These are phyloP conservation scores for Seiridium cupressi DNA, from an alignment of 2,329 filamentous ascomycete genomes.

Conservation along the genomic window DNA sequence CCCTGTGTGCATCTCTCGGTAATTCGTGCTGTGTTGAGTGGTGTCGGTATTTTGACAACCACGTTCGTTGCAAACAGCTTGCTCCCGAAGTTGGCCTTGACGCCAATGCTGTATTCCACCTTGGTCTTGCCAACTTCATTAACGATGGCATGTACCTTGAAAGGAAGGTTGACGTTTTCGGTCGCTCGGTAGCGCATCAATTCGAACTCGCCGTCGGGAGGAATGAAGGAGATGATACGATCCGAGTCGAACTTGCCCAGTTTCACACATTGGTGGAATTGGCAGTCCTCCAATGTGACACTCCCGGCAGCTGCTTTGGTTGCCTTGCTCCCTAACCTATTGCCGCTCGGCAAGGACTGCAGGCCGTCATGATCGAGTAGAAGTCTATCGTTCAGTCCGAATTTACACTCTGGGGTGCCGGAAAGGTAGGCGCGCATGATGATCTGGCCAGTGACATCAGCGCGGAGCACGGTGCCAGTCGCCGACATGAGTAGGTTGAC, in stretches of 20 bases:
- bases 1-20: slow-evolving; percentile 92
- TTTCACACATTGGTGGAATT: slow-evolving; percentile 99
- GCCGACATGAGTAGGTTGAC: slow-evolving; percentile 99
- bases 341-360: slow-evolving; percentile 67
- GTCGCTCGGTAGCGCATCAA: slow-evolving; percentile 98
- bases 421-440: slow-evolving; percentile 97
- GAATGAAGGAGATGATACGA: slow-evolving; percentile 94
- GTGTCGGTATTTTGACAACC: slow-evolving; percentile 88
- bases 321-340: slow-evolving; percentile 78
- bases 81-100: slow-evolving; percentile 93
- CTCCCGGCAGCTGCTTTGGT: slow-evolving; percentile 94
- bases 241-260: slow-evolving; percentile 95
- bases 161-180: slow-evolving; percentile 97
- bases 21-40: slow-evolving; percentile 92
- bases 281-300: slow-evolving; percentile 95
- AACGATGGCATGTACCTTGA: slow-evolving; percentile 98
- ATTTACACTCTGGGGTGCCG: slow-evolving; percentile 97
- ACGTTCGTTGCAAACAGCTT: slow-evolving; percentile 99
- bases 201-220: slow-evolving; percentile 96
- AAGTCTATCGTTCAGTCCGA: slow-evolving; percentile 92
- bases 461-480: slow-evolving; percentile 87
- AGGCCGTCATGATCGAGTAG: slow-evolving; percentile 78
- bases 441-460: slow-evolving; percentile 96
- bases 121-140: slow-evolving; percentile 96
- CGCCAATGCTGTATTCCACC: slow-evolving; percentile 97